phyloP scores from a whole-genome alignment of 306 rosid genomes.

The Prunus persica region DNA sequence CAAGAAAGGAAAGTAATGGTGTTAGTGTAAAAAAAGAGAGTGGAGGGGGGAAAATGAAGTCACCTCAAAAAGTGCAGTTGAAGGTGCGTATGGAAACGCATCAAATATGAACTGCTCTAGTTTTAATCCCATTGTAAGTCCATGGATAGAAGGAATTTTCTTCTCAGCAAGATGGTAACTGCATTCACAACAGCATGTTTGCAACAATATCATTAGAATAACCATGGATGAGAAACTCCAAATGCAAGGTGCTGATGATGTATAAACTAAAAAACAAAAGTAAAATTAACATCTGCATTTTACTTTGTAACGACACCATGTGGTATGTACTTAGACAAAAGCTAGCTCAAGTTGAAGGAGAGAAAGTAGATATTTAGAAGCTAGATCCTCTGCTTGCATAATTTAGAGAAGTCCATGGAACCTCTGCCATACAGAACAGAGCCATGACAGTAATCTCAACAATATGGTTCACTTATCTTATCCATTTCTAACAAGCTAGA shows the following conservation, averaged over 20 bases:
- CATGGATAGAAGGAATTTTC: slow-evolving; percentile 87
- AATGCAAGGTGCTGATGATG: not conserved
- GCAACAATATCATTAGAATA: slow-evolving; percentile 21
- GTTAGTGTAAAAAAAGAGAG: not conserved
- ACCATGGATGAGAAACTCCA: not conserved
- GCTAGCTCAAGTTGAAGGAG: not conserved
- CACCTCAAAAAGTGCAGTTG: slow-evolving; percentile 98
- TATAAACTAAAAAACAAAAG: not conserved
- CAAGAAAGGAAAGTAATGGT: slow-evolving; percentile 5
- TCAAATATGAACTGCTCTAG: slow-evolving; percentile 96
- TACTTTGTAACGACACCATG: not conserved
- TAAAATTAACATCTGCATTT: not conserved
- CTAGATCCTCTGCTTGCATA: not conserved
- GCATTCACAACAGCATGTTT: slow-evolving; percentile 29
- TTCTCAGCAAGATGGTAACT: slow-evolving; percentile 97
- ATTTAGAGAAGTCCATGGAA: not conserved
- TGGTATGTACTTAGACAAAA: not conserved
- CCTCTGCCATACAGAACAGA: not conserved
- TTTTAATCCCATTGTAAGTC: slow-evolving; percentile 70
- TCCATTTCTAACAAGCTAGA: not conserved
- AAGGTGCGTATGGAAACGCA: slow-evolving; percentile 95
- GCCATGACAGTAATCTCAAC: no score
- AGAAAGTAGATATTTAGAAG: not conserved
- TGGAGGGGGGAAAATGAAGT: slow-evolving; percentile 5
- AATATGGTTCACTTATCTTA: not conserved